Conservation (phyloP, 768 basidiomycete species). For the Strobilomyces dryophilus region DNA sequence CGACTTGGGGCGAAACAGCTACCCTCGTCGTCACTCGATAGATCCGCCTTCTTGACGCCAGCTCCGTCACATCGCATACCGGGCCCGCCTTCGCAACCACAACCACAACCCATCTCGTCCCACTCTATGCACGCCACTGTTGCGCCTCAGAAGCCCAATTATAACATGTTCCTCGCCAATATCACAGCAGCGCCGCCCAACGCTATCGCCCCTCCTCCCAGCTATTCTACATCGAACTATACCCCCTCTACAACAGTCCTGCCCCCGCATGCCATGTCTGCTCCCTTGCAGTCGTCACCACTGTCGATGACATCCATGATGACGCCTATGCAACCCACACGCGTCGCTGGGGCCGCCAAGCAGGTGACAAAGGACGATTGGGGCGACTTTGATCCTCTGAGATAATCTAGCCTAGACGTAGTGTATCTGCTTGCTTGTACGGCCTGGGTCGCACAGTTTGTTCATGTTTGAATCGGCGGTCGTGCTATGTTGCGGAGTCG, state of each 20-base stretch:
- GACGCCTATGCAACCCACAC: slow-evolving; percentile 53
- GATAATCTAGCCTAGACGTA: slow-evolving; percentile 12
- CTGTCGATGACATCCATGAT: slow-evolving; percentile 50
- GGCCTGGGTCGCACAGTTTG: slow-evolving; percentile 11
- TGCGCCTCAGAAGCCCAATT: slow-evolving; percentile 47
- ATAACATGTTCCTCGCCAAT: slow-evolving; percentile 46
- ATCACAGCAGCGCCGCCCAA: slow-evolving; percentile 20
- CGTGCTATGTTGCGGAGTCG: background rate
- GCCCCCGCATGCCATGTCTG: slow-evolving; percentile 24
- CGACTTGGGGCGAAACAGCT: slow-evolving; percentile 38
- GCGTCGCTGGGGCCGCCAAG: slow-evolving; percentile 38
- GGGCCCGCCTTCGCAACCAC: slow-evolving; percentile 19
- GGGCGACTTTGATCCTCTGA: slow-evolving; percentile 76
- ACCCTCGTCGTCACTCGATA: slow-evolving; percentile 34
- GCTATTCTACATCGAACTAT: slow-evolving; percentile 15
- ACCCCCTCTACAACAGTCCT: slow-evolving; percentile 15
- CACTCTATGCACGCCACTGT: slow-evolving; percentile 5
- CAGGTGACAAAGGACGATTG: slow-evolving; percentile 62
- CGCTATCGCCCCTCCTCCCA: slow-evolving; percentile 9
- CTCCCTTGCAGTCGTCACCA: slow-evolving; percentile 29
- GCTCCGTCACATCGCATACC: slow-evolving; percentile 16
- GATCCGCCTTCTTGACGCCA: slow-evolving; percentile 23
- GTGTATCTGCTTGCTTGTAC: slow-evolving; percentile 1
- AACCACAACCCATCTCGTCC: slow-evolving; percentile 9
- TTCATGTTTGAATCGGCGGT: slow-evolving; percentile 21